Conservation (phyloP, 257 asterid genomes). For the Solanum neorickii region DNA sequence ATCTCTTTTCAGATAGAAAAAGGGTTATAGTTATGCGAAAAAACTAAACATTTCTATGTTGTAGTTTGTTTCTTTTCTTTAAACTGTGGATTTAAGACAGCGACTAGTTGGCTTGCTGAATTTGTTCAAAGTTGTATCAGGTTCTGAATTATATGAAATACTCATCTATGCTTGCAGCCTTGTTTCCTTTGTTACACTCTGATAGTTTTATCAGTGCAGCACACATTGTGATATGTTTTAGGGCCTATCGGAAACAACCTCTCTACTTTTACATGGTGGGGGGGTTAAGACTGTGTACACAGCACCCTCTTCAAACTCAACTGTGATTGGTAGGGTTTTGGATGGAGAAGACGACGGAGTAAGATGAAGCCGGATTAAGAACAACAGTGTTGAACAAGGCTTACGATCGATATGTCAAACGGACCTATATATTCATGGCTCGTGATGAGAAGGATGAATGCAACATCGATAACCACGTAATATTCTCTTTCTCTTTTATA, state of each 20-base stretch:
- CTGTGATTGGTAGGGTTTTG: not conserved
- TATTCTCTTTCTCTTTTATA: not conserved
- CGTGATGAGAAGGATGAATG: constrained; percentile 44
- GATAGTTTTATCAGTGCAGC: not conserved
- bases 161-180: too few relatives aligned
- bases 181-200: too few relatives aligned
- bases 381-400: constrained; percentile 30
- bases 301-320: too few relatives aligned
- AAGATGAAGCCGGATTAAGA: constrained; percentile 73
- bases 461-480: not conserved
- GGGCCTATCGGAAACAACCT: too few relatives aligned
- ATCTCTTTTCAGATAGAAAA: too few relatives aligned
- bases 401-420: constrained; percentile 7
- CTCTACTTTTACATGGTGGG: too few relatives aligned
- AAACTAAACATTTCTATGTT: too few relatives aligned
- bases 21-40: too few relatives aligned
- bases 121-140: not conserved
- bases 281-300: too few relatives aligned
- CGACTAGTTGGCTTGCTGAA: constrained; percentile 18
- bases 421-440: constrained; percentile 93
- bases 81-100: constrained; percentile 22
- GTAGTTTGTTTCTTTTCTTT: not conserved
- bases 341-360: not conserved
- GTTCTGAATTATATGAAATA: too few relatives aligned
- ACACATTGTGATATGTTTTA: too few relatives aligned